Base-by-base conservation (phyloP, 768 basidiomycete genomes). In the Mycena pura region DNA sequence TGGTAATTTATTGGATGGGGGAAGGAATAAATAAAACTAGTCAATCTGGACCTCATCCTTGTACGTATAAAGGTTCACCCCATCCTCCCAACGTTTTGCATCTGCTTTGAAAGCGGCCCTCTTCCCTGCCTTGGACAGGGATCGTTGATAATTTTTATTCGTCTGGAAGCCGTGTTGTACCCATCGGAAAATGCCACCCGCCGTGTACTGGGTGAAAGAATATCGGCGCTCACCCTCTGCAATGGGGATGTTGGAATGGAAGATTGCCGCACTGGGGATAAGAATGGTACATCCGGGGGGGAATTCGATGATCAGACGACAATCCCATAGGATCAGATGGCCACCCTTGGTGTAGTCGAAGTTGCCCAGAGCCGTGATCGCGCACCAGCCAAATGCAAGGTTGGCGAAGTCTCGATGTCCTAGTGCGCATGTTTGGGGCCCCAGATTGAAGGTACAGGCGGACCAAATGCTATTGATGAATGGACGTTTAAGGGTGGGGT, bases 201-300 rank as follows among this genome's bases (percentile, higher is more conserved):
- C 25, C 3, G 50, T 52, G 28, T 52, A 52, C 11, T 52, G 50
- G 15, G 39, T 52, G 13, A 52, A 52, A 1, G 27, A 52, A 27
- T 52, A 52, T 0, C 50, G 38, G 10, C 28, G 28, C 17, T 52
- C 39, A 13, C 24, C 24, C 5, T 6, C 1, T 2, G 27, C 25
- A 6, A 52, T 43, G 29, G 52, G 52, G 19, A 53, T 53, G 21
- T 53, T 53, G 5, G 40, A 53, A 15, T 53, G 52, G 14, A 31
- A 43, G 19, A 53, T 53, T 3, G 50, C 24, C 5, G 50, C 50
- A 14, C 50, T 52, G 5, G 50, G 50, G 9, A 52, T 52, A 11
- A 53, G 40, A 15, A 53, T 43, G 21, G 52, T 53, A 5, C 24
- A 40, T n/a, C 52, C 29, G 4, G 40, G 52, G 11, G 52, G 52